phyloP scores from a whole-genome alignment of 192 early-diverging fungal species.

The Allomyces macrogynus region DNA sequence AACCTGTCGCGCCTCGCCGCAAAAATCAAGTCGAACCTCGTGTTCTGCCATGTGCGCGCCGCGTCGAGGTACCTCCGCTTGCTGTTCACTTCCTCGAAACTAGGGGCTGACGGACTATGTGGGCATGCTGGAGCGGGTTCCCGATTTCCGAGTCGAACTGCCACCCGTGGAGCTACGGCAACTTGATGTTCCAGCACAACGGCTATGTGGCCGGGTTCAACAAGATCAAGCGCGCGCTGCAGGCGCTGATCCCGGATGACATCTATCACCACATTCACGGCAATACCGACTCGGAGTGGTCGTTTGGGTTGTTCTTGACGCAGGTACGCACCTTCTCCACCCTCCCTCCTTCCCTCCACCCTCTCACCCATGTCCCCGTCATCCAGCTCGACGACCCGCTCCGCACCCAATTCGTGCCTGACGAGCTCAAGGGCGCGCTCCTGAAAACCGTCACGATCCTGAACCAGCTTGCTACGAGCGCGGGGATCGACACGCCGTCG shows the following conservation, averaged over 20 bases:
- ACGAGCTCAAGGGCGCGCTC: slow-evolving; percentile 47
- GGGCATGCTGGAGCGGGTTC: no score
- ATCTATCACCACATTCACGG: slow-evolving; percentile 50
- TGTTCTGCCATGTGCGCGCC: slow-evolving; percentile 63
- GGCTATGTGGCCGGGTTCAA: slow-evolving; percentile 45
- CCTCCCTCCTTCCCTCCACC: background rate
- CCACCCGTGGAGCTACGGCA: slow-evolving; percentile 43
- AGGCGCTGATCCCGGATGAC: slow-evolving; percentile 38
- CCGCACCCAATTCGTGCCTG: slow-evolving; percentile 27
- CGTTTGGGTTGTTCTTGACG: slow-evolving; percentile 57
- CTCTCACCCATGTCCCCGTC: no score
- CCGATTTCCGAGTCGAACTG: slow-evolving; percentile 54
- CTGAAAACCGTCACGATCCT: slow-evolving; percentile 48
- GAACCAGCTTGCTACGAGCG: slow-evolving; percentile 45
- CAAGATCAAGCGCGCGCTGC: slow-evolving; percentile 47
- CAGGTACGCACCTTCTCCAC: slow-evolving; percentile 20
- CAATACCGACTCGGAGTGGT: slow-evolving; percentile 62
- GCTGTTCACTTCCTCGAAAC: no score
- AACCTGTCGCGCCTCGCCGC: slow-evolving; percentile 55
- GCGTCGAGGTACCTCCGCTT: slow-evolving; percentile 17
- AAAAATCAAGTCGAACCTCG: slow-evolving; percentile 45
- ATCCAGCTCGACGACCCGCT: slow-evolving; percentile 18
- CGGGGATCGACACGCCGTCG: slow-evolving; percentile 39
- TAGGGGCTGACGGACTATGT: no score
- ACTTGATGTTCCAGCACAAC: slow-evolving; percentile 71